Percentiles rank a stretch among this genome's conserved stretches.
phyloP scores from a whole-genome alignment of 257 asterid genomes.

The Nicotiana knightiana region DNA sequence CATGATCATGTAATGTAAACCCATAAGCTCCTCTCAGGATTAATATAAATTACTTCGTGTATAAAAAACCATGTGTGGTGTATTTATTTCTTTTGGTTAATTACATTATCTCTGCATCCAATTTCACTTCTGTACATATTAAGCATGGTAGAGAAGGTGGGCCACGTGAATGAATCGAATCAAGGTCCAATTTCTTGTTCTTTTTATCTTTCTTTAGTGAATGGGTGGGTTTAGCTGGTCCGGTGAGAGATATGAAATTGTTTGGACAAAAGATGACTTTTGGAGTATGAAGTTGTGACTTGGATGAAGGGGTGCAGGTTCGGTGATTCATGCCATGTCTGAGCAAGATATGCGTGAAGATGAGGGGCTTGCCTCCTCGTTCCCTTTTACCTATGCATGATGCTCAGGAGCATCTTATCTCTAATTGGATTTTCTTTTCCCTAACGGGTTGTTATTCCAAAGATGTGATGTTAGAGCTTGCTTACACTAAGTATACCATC shows the following conservation, averaged over 20 bases:
- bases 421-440: not conserved
- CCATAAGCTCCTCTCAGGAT: not conserved
- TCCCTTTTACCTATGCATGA: not conserved
- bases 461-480: not conserved
- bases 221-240: not conserved
- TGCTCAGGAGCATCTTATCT: not conserved
- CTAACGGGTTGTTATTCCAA: not conserved
- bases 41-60: not conserved
- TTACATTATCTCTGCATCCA: not conserved
- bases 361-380: not conserved
- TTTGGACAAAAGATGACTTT: not conserved
- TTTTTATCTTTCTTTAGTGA: not conserved
- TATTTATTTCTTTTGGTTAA: not conserved
- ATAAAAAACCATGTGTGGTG: not conserved
- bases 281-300: not conserved
- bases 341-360: slow-evolving; percentile 9
- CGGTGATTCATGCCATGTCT: slow-evolving; percentile 12
- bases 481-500: not conserved
- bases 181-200: not conserved
- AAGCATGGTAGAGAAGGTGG: not conserved
- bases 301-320: slow-evolving; percentile 3
- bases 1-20: not conserved
- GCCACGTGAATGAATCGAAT: not conserved
- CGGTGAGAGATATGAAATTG: not conserved
- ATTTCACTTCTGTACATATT: not conserved